Percentiles rank a stretch among this genome's conserved stretches.
Evolutionary conservation across 1,284 basidiomycete genomes (phyloP).

Genomic region (Pseudozyma tsukubaensis): DNA sequence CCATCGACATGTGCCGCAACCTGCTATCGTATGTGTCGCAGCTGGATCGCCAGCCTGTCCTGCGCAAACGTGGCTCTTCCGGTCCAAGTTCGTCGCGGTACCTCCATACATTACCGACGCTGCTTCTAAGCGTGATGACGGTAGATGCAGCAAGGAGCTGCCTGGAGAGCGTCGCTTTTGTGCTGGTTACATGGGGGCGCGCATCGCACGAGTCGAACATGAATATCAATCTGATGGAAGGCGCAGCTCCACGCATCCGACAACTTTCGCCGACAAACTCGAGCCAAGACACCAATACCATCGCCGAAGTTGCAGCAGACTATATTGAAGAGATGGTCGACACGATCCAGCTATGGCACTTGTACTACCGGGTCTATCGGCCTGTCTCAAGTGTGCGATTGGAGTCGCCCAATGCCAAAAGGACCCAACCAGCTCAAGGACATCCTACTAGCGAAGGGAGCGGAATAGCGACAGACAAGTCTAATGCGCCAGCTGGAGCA

Average conservation of each 20-base stretch:
- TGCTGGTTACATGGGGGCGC: conserved; percentile 15
- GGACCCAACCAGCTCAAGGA: neutral
- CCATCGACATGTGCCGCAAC: conserved; percentile 6
- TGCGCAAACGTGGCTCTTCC: neutral
- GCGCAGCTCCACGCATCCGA: conserved; percentile 8
- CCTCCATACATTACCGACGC: conserved; percentile 13
- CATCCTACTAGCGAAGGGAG: neutral
- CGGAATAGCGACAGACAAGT: neutral
- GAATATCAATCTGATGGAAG: conserved; percentile 19
- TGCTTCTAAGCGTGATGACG: conserved; percentile 25
- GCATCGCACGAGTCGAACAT: neutral
- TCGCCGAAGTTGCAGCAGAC: conserved; percentile 19
- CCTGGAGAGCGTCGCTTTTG: conserved; percentile 22
- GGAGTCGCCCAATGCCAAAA: neutral
- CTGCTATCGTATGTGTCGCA: conserved; percentile 16
- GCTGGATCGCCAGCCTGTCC: conserved; percentile 20
- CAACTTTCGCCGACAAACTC: conserved; percentile 1
- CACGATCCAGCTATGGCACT: conserved; percentile 18
- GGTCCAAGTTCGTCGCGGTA: conserved; percentile 1
- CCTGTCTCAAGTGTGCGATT: conserved; percentile 1
- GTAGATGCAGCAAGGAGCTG: conserved; percentile 18
- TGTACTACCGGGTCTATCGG: conserved; percentile 36
- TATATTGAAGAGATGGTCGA: conserved; percentile 30
- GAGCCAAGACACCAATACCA: neutral
- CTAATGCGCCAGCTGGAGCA: neutral